Conservation (phyloP, 2,329 filamentous ascomycete genomes). For the Xylaria sp. region DNA sequence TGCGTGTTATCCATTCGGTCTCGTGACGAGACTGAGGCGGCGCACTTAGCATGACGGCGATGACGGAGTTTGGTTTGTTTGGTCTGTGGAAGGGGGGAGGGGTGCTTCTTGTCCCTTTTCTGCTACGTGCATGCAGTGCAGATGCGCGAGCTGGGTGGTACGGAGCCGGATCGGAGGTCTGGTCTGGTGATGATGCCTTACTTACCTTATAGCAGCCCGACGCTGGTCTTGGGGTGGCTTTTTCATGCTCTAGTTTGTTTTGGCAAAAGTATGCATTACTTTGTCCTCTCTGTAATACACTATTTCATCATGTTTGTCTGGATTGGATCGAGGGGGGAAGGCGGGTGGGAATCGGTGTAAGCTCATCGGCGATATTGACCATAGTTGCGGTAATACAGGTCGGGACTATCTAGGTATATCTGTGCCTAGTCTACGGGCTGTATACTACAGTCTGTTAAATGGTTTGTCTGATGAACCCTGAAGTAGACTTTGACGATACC, state of each 20-base stretch:
- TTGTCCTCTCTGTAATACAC: too few relatives aligned
- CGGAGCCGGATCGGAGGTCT: neutral
- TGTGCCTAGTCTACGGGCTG: neutral
- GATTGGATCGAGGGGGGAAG: neutral
- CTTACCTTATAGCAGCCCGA: constrained; percentile 16
- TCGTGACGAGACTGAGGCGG: neutral
- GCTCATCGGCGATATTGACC: neutral
- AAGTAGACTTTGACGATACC: neutral
- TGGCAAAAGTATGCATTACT: too few relatives aligned
- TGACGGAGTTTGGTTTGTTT: neutral
- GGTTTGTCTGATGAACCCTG: neutral
- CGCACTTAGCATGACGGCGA: neutral
- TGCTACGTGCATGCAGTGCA: constrained; percentile 10
- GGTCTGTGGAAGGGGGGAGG: neutral
- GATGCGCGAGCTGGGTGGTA: neutral
- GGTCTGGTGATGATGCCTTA: constrained; percentile 9
- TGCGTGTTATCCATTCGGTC: neutral
- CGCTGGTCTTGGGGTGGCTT: neutral
- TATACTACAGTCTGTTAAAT: too few relatives aligned
- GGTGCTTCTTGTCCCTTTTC: neutral
- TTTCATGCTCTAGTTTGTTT: neutral
- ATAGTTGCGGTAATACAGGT: neutral
- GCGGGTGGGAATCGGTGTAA: neutral
- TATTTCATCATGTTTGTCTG: too few relatives aligned
- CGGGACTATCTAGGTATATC: neutral